These are phyloP conservation scores for Aspergillus aculeatinus DNA, from an alignment of 2,329 filamentous ascomycete species.

Conservation along the genomic window DNA sequence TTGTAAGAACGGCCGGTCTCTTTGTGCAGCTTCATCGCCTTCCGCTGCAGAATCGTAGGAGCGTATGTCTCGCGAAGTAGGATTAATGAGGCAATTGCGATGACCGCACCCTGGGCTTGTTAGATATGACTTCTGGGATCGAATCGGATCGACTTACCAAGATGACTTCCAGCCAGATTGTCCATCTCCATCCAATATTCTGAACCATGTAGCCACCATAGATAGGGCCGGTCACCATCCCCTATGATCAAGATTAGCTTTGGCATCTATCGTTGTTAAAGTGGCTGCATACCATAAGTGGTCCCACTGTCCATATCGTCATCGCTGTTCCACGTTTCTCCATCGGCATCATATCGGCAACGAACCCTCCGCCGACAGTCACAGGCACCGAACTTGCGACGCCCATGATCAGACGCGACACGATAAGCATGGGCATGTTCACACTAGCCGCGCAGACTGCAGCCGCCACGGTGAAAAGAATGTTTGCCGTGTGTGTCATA, in stretches of 20 bases:
- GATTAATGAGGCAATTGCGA: conserved; percentile 12
- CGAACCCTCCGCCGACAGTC: conserved; percentile 52
- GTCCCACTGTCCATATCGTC: conserved; percentile 51
- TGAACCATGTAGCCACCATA: conserved; percentile 39
- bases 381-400: conserved; percentile 49
- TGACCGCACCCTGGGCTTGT: conserved; percentile 10
- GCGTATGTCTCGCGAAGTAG: conserved; percentile 16
- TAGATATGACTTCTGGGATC: neutral
- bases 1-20: conserved; percentile 7
- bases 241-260: conserved; percentile 19
- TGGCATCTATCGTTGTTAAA: neutral
- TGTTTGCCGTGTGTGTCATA: conserved; percentile 57
- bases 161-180: conserved; percentile 51
- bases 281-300: conserved; percentile 38
- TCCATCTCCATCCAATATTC: conserved; percentile 52
- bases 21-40: conserved; percentile 13
- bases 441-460: conserved; percentile 63
- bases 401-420: conserved; percentile 52
- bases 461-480: conserved; percentile 61
- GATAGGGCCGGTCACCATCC: conserved; percentile 51
- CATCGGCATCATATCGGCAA: conserved; percentile 53
- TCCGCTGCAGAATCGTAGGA: conserved; percentile 9
- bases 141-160: conserved; percentile 32
- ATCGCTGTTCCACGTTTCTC: conserved; percentile 52
- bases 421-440: conserved; percentile 52